phyloP scores from a whole-genome alignment of 1,284 basidiomycete species.

The Apiotrichum brassicae region DNA sequence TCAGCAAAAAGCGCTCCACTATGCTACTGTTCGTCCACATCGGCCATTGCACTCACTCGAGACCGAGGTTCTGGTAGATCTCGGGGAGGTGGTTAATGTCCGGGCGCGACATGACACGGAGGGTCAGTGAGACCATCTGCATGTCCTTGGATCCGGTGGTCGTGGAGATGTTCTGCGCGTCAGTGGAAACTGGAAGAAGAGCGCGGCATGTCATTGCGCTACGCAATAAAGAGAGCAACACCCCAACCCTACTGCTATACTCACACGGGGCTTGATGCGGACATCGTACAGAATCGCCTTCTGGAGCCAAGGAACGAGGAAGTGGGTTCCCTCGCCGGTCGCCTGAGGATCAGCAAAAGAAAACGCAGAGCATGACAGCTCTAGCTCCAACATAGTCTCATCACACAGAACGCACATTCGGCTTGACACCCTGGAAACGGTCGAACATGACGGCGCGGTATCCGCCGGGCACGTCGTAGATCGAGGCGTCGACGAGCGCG shows the following conservation, averaged over 20 bases:
- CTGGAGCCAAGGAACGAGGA: conserved; percentile 92
- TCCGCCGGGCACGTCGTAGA: conserved; percentile 86
- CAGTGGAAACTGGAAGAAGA: neutral
- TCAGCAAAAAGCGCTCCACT: neutral
- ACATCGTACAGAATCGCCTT: conserved; percentile 96
- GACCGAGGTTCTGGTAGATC: conserved; percentile 90
- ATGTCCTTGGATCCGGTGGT: conserved; percentile 55
- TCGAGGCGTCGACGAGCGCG: conserved; percentile 63
- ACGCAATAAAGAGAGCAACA: neutral
- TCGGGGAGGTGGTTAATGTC: conserved; percentile 80
- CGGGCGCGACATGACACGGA: conserved; percentile 90
- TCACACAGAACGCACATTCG: conserved; percentile 53
- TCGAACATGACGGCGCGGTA: conserved; percentile 98
- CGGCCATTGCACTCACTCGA: conserved; percentile 53
- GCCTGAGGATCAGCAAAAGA: conserved; percentile 52
- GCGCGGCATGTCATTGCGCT: too few species aligned
- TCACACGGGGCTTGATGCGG: conserved; percentile 74
- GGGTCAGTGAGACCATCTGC: conserved; percentile 95
- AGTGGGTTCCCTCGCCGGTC: conserved; percentile 90
- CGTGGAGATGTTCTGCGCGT: conserved; percentile 81
- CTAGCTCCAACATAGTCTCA: too few species aligned
- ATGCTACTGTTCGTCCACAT: too few species aligned
- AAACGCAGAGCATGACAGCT: too few species aligned
- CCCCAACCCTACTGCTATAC: conserved; percentile 52
- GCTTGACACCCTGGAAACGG: conserved; percentile 86